Evolutionary conservation across 768 basidiomycete genomes (phyloP).

Genomic region (Hemileccinum rubropunctum): DNA sequence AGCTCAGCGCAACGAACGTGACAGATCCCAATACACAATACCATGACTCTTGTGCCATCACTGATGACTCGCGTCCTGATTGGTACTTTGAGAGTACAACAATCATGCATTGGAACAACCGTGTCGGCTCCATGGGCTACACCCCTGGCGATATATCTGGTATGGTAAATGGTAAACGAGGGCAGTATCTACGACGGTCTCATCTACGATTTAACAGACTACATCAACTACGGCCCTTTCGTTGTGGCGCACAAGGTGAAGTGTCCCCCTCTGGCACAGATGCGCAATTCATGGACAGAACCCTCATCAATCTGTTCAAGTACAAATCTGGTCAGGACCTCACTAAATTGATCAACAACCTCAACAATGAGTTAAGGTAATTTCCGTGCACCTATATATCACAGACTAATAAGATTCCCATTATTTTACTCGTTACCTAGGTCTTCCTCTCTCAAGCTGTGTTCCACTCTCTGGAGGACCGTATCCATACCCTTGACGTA

Average conservation of each 20-base stretch:
- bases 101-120: slow-evolving; percentile 83
- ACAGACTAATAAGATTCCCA: too few relatives aligned
- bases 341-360: slow-evolving; percentile 65
- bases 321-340: slow-evolving; percentile 74
- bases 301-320: slow-evolving; percentile 73
- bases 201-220: slow-evolving; percentile 85
- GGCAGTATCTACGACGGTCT: slow-evolving; percentile 84
- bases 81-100: slow-evolving; percentile 99
- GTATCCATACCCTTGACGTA: slow-evolving; percentile 74
- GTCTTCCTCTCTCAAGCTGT: slow-evolving; percentile 84
- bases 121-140: slow-evolving; percentile 85
- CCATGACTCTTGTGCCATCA: slow-evolving; percentile 94
- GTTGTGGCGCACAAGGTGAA: slow-evolving; percentile 45
- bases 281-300: slow-evolving; percentile 67
- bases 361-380: too few relatives aligned
- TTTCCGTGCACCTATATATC: too few relatives aligned
- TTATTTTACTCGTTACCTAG: too few relatives aligned
- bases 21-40: slow-evolving; percentile 77
- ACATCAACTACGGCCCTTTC: slow-evolving; percentile 69
- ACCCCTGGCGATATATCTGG: slow-evolving; percentile 72
- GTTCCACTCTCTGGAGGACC: slow-evolving; percentile 91
- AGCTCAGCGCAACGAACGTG: slow-evolving; percentile 72
- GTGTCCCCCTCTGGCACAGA: slow-evolving; percentile 41
- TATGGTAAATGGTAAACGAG: slow-evolving; percentile 60
- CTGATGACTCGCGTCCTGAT: slow-evolving; percentile 89